phyloP scores from a whole-genome alignment of 345 rosid genomes.

The Brassica nigra region DNA sequence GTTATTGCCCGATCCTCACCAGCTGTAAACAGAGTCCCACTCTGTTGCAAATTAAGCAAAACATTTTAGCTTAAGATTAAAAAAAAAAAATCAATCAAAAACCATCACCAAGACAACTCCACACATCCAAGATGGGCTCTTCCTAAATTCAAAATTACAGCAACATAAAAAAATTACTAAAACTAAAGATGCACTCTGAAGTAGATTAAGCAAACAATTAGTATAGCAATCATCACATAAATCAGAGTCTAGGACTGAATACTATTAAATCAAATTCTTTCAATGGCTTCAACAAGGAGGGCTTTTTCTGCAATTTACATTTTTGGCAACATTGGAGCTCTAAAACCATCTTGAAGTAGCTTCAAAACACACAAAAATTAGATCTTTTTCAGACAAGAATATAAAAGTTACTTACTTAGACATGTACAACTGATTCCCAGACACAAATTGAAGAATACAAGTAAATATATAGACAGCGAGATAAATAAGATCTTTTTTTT shows the following conservation, averaged over 20 bases:
- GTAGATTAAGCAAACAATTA: not conserved
- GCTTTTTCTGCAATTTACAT: not conserved
- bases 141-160: not conserved
- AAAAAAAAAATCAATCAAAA: too few species aligned
- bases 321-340: not conserved
- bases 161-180: not conserved
- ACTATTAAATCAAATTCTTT: not conserved
- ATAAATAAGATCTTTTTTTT: too few species aligned
- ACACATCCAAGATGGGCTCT: not conserved
- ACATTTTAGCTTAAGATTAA: conserved; percentile 4
- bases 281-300: not conserved
- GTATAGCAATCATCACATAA: not conserved
- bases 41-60: conserved; percentile 46
- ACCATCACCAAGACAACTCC: not conserved
- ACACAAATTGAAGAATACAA: not conserved
- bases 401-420: not conserved
- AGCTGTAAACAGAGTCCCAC: conserved; percentile 74
- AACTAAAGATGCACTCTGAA: not conserved
- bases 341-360: not conserved
- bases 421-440: not conserved
- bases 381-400: not conserved
- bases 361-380: not conserved
- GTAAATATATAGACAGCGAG: not conserved
- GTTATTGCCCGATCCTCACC: conserved; percentile 87
- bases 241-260: not conserved